Percentiles rank a stretch among this genome's conserved stretches.
Evolutionary conservation across 257 asterid species (phyloP).

Genomic region (Thymus quinquecostatus): DNA sequence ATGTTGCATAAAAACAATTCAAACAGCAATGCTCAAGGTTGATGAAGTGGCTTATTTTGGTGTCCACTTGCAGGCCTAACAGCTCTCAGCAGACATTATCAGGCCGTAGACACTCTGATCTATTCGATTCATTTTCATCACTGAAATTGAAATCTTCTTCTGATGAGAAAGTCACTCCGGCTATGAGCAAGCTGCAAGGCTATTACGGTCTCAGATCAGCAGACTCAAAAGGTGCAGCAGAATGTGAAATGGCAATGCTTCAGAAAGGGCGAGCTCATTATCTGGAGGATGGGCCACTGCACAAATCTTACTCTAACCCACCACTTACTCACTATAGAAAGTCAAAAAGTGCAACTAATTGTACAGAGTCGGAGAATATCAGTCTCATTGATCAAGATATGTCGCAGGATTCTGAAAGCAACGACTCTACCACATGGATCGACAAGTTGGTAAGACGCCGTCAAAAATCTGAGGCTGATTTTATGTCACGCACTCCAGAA

Average conservation of each 20-base stretch:
- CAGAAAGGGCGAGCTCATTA: slow-evolving; percentile 51
- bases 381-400: slow-evolving; percentile 33
- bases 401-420: slow-evolving; percentile 44
- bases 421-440: slow-evolving; percentile 43
- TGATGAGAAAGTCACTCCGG: slow-evolving; percentile 57
- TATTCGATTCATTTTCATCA: slow-evolving; percentile 77
- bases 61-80: slow-evolving; percentile 58
- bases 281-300: slow-evolving; percentile 53
- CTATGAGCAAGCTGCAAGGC: slow-evolving; percentile 65
- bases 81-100: slow-evolving; percentile 52
- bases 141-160: slow-evolving; percentile 63
- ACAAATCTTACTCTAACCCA: slow-evolving; percentile 44
- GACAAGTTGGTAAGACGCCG: slow-evolving; percentile 58
- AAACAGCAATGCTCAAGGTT: background rate
- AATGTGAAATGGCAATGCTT: slow-evolving; percentile 70
- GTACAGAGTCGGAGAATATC: slow-evolving; percentile 48
- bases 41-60: slow-evolving; percentile 25
- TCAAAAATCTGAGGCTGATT: slow-evolving; percentile 63
- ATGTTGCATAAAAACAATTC: background rate
- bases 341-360: slow-evolving; percentile 66
- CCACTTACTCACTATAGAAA: slow-evolving; percentile 64
- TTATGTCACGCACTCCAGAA: slow-evolving; percentile 55
- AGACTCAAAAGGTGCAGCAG: slow-evolving; percentile 43
- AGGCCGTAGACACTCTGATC: slow-evolving; percentile 62
- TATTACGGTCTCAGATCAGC: slow-evolving; percentile 54